Conservation (phyloP, 1,284 basidiomycete species). For the Mycena sp. region DNA sequence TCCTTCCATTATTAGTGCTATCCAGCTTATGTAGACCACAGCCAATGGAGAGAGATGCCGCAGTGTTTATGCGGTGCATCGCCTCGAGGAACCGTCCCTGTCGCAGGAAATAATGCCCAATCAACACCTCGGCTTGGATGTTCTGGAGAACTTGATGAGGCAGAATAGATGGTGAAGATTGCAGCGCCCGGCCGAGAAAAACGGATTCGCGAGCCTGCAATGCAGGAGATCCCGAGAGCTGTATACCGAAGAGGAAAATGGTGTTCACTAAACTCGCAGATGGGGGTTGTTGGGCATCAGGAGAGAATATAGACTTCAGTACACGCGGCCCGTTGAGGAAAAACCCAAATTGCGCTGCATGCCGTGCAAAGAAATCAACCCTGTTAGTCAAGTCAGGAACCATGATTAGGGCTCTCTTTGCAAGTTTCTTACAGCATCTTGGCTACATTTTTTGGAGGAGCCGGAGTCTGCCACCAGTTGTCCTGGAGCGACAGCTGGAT, state of each 20-base stretch:
- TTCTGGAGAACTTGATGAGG: conserved; percentile 46
- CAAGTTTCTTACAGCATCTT: conserved; percentile 21
- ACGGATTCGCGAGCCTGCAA: conserved; percentile 33
- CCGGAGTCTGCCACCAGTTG: conserved; percentile 24
- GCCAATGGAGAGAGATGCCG: conserved; percentile 46
- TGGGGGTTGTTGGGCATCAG: conserved; percentile 32
- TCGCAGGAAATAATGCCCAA: conserved; percentile 54
- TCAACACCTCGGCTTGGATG: conserved; percentile 57
- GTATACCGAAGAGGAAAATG: conserved; percentile 49
- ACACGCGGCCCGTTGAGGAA: conserved; percentile 38
- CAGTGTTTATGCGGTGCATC: conserved; percentile 52
- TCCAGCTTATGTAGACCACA: conserved; percentile 48
- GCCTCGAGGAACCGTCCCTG: conserved; percentile 53
- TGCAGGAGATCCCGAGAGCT: conserved; percentile 38
- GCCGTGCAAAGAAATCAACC: conserved; percentile 26
- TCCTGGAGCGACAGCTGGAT: conserved; percentile 16
- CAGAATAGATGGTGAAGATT: conserved; percentile 38
- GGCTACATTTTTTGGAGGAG: conserved; percentile 20
- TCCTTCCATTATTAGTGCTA: conserved; percentile 19
- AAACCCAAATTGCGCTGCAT: conserved; percentile 28
- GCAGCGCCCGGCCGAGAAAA: conserved; percentile 44
- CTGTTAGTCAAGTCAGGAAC: too few relatives aligned
- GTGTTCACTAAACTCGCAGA: conserved; percentile 43
- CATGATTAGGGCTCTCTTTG: neutral
- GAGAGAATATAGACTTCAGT: conserved; percentile 23